These are phyloP conservation scores for Sisymbrium altissimum DNA, from an alignment of 345 rosid species.

Conservation along the genomic window DNA sequence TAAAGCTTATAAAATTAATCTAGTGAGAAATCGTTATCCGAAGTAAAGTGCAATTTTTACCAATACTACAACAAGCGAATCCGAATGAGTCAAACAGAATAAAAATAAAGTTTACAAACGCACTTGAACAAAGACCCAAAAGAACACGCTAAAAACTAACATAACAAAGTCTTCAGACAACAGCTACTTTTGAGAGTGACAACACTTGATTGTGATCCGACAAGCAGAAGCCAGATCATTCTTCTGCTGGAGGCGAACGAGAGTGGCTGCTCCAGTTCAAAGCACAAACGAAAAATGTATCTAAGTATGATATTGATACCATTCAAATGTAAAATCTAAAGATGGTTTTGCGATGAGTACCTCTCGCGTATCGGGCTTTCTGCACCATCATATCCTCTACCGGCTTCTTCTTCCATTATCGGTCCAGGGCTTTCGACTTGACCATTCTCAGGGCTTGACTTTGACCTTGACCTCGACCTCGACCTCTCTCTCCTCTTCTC, in stretches of 20 bases:
- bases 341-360: background rate
- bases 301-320: background rate
- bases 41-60: background rate
- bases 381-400: slow-evolving; percentile 23
- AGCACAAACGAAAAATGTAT: background rate
- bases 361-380: slow-evolving; percentile 32
- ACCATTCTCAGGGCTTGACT: slow-evolving; percentile 41
- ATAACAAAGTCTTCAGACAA: background rate
- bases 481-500: slow-evolving; percentile 41
- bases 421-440: slow-evolving; percentile 59
- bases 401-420: slow-evolving; percentile 9
- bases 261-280: slow-evolving; percentile 19
- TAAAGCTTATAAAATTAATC: background rate
- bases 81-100: background rate
- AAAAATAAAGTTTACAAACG: background rate
- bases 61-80: background rate
- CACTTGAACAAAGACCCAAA: background rate
- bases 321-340: background rate
- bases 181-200: slow-evolving; percentile 2
- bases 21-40: background rate
- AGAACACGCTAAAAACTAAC: background rate
- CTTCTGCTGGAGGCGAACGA: slow-evolving; percentile 29
- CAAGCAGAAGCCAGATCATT: slow-evolving; percentile 5
- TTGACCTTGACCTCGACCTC: slow-evolving; percentile 36
- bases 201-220: background rate